Conservation (phyloP, 208 protist species). For the Trypanosoma platydactyli region DNA sequence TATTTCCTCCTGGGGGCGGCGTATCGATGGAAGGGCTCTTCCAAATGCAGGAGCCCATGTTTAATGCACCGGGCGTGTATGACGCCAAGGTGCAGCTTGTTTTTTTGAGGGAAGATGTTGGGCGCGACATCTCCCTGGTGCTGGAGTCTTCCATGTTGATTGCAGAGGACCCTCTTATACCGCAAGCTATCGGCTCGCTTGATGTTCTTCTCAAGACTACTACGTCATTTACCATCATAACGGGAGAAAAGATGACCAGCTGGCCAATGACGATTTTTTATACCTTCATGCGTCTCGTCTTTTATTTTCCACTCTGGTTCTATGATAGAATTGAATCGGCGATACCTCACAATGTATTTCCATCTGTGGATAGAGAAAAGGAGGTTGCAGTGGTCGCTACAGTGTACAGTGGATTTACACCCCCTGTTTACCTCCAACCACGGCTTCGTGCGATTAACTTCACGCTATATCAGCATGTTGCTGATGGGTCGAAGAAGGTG, state of each 20-base stretch:
- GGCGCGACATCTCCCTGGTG: constrained; percentile 53
- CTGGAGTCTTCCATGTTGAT: constrained; percentile 62
- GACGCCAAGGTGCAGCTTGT: constrained; percentile 59
- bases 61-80: constrained; percentile 61
- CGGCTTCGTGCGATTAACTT: constrained; percentile 79
- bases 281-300: constrained; percentile 26
- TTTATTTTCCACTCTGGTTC: constrained; percentile 36
- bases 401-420: constrained; percentile 68
- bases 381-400: constrained; percentile 59
- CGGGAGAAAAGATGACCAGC: constrained; percentile 25
- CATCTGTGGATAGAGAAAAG: constrained; percentile 33
- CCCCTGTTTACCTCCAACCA: constrained; percentile 50
- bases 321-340: constrained; percentile 25
- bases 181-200: constrained; percentile 38
- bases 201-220: constrained; percentile 55
- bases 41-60: constrained; percentile 46
- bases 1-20: constrained; percentile 52
- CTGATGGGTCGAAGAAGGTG: constrained; percentile 1
- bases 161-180: constrained; percentile 35
- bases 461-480: constrained; percentile 51
- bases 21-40: constrained; percentile 68
- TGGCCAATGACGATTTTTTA: constrained; percentile 19
- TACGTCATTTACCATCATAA: constrained; percentile 45
- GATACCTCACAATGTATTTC: constrained; percentile 31
- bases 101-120: constrained; percentile 46